A percentile compares a stretch with the other conserved stretches of the same genome.
Evolutionary conservation across 257 asterid genomes (phyloP).

Genomic region (Schizonepeta tenuifolia): DNA sequence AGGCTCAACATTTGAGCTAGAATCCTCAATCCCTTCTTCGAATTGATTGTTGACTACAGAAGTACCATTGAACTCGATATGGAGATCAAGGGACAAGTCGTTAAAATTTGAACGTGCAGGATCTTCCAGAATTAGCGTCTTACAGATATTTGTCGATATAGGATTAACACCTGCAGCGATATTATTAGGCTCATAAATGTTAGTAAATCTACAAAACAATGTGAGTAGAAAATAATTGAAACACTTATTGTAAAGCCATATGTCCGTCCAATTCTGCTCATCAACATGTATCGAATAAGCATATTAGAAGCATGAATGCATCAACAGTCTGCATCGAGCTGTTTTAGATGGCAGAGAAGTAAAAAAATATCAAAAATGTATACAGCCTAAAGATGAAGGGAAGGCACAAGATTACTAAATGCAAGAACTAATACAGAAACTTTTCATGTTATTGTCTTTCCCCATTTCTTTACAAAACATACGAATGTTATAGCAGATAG

Average conservation of each 20-base stretch:
- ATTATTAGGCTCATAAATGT: constrained; percentile 3
- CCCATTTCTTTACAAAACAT: background rate
- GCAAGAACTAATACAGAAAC: background rate
- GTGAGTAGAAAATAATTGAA: background rate
- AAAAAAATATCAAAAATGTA: too few relatives aligned
- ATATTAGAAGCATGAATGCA: background rate
- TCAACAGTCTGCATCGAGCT: background rate
- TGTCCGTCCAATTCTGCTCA: background rate
- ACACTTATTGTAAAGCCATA: background rate
- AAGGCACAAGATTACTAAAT: background rate
- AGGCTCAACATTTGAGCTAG: constrained; percentile 35
- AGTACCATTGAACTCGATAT: constrained; percentile 35
- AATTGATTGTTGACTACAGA: constrained; percentile 27
- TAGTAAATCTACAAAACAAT: background rate
- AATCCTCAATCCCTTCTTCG: constrained; percentile 38
- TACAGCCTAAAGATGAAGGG: background rate
- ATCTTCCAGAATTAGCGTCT: constrained; percentile 36
- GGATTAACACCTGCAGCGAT: constrained; percentile 46
- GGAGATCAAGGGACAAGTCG: constrained; percentile 26
- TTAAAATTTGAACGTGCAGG: constrained; percentile 29
- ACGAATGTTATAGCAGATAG: background rate
- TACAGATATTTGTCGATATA: constrained; percentile 31
- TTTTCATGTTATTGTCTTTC: background rate
- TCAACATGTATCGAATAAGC: background rate
- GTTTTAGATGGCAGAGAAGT: background rate